phyloP scores from a whole-genome alignment of 371 early-diverging fungal genomes.

The Mucor mucedo region DNA sequence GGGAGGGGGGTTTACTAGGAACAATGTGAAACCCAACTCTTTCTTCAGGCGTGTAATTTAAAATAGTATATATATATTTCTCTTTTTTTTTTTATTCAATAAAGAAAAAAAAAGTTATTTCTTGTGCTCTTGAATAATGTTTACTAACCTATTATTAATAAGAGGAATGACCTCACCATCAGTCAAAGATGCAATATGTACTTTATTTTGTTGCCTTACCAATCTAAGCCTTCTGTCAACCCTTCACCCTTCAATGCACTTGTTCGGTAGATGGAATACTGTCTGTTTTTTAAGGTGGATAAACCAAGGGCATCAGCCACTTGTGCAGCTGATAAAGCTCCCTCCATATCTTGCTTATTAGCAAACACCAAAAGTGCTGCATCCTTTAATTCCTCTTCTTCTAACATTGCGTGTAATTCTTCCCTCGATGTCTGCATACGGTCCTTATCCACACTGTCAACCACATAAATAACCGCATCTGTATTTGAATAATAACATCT shows the following conservation, averaged over 20 bases:
- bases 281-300: conserved; percentile 80
- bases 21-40: no score
- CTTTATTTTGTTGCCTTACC: conserved; percentile 44
- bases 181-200: no score
- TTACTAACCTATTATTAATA: conserved; percentile 46
- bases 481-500: conserved; percentile 83
- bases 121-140: conserved; percentile 56
- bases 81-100: not conserved
- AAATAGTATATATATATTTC: no score
- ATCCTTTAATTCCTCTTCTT: conserved; percentile 88
- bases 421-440: conserved; percentile 90
- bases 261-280: conserved; percentile 93
- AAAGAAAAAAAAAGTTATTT: conserved; percentile 25
- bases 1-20: no score
- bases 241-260: conserved; percentile 96
- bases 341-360: conserved; percentile 93
- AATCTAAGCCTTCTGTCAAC: conserved; percentile 91
- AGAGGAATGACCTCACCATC: not conserved
- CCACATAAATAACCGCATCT: conserved; percentile 94
- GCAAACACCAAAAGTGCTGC: conserved; percentile 86
- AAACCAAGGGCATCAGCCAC: conserved; percentile 88
- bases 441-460: conserved; percentile 93
- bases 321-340: conserved; percentile 84
- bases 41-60: no score
- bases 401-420: conserved; percentile 86